Percentiles rank a stretch among this genome's conserved stretches.
These are phyloP conservation scores for Phytophthora pluvialis DNA, from an alignment of 352 stramenopile species.

Conservation along the genomic window DNA sequence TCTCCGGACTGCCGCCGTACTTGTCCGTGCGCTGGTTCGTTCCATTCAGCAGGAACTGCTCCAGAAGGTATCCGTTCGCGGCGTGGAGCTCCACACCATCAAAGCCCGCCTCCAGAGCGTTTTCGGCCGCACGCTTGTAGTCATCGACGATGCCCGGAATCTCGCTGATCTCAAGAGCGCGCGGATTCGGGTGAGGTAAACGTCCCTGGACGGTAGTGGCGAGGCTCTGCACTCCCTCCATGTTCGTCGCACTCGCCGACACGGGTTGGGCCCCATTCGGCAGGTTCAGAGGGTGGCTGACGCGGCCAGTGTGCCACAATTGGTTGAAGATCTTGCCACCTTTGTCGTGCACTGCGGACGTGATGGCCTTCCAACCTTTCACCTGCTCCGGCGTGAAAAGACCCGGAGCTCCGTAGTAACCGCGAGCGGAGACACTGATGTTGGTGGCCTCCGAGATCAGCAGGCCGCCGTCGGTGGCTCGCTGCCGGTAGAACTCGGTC, in stretches of 20 bases:
- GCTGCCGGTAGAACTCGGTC: constrained; percentile 65
- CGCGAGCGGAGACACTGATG: constrained; percentile 48
- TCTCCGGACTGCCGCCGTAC: constrained; percentile 75
- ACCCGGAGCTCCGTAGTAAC: constrained; percentile 58
- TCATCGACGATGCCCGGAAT: constrained; percentile 52
- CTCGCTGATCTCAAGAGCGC: constrained; percentile 70
- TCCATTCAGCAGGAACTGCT: constrained; percentile 84
- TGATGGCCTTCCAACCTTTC: constrained; percentile 64
- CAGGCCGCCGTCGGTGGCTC: constrained; percentile 60
- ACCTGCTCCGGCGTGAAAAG: constrained; percentile 63
- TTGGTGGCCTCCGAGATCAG: constrained; percentile 67
- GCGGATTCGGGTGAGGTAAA: constrained; percentile 52
- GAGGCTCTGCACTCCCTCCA: constrained; percentile 36
- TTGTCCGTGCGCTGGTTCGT: constrained; percentile 71
- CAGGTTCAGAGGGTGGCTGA: constrained; percentile 62
- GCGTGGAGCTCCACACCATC: constrained; percentile 91
- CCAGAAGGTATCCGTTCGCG: constrained; percentile 93
- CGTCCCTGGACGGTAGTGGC: constrained; percentile 42
- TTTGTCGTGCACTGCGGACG: constrained; percentile 77
- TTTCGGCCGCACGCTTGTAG: constrained; percentile 38
- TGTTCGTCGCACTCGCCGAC: constrained; percentile 45
- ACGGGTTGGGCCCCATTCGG: constrained; percentile 52
- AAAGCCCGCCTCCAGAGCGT: constrained; percentile 83
- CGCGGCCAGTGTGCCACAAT: constrained; percentile 86
- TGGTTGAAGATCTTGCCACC: constrained; percentile 81